Percentiles rank a stretch among this genome's conserved stretches.
These are phyloP conservation scores for Colletotrichum filicis DNA, from an alignment of 2,329 filamentous ascomycete genomes.

Conservation along the genomic window DNA sequence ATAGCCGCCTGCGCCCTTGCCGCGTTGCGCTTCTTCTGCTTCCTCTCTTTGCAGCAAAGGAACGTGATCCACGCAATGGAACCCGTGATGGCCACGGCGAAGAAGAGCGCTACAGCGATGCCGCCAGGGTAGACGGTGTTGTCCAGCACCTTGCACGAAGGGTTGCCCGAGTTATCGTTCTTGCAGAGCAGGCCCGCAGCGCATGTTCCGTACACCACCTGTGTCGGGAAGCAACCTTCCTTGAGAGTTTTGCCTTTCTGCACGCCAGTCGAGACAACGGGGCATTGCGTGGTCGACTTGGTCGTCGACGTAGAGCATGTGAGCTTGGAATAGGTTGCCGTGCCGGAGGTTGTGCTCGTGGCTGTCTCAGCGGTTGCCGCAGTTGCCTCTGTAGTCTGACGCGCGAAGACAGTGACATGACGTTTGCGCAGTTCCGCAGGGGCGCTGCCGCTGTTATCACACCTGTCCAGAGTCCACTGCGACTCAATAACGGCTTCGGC, in stretches of 20 bases:
- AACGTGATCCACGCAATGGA: conserved; percentile 56
- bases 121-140: conserved; percentile 54
- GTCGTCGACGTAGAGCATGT: conserved; percentile 46
- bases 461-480: conserved; percentile 44
- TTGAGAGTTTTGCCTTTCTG: conserved; percentile 53
- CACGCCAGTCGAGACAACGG: conserved; percentile 46
- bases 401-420: conserved; percentile 16
- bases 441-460: conserved; percentile 37
- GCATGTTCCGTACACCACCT: conserved; percentile 51
- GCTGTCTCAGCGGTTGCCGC: not conserved
- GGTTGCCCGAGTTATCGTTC: conserved; percentile 49
- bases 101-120: conserved; percentile 59
- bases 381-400: conserved; percentile 36
- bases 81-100: conserved; percentile 53
- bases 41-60: conserved; percentile 63
- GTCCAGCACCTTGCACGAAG: conserved; percentile 55
- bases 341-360: conserved; percentile 34
- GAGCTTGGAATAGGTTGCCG: conserved; percentile 10
- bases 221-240: conserved; percentile 50
- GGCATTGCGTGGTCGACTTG: conserved; percentile 50
- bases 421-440: conserved; percentile 35
- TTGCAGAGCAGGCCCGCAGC: conserved; percentile 56
- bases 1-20: conserved; percentile 54
- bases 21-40: conserved; percentile 53
- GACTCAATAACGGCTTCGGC: conserved; percentile 44